Base-by-base conservation (phyloP, 192 early-diverging fungal species). In the Kickxella alabastrina region DNA sequence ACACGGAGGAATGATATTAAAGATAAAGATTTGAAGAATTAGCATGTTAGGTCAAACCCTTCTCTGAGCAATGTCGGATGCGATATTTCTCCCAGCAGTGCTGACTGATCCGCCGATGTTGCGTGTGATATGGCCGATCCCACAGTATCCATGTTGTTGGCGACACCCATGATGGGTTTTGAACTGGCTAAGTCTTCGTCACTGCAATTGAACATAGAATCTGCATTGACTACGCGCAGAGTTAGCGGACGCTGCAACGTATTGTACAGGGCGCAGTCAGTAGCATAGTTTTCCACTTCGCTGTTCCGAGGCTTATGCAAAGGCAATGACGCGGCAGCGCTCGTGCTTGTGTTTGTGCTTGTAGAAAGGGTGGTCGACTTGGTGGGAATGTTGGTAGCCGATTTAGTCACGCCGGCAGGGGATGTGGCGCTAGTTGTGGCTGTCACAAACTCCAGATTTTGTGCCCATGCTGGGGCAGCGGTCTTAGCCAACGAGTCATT, bases 31-130 rank as follows among this genome's bases (percentile, higher is more conserved):
- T n/a, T 34, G 24, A n/a, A 26, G 24, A n/a, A 26, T 24, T 44
- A 44, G 38, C 23, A 15, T 22, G 12, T 23, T 17, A 24, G 15
- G 18, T 60, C 58, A 45, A 60, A 62, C 17, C 44, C 52, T 12
- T 62, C 51, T 8, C 54, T 46, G 6, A 48, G 38, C 27, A 54
- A 40, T 15, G 35, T 52, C 22, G 39, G 23, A 4, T 27, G 36
- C 24, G 29, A 62, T 9, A 23, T 32, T 10, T 52, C 42, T n/a
- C 50, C 59, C 26, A 54, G 27, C 9, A 26, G 36, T 6, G 45
- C 52, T 22, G 60, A 62, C 17, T n/a, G 31, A 23, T 54, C 52
- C 6, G 45, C 46, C 10, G 52, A 55, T 0, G 52, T 55, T 5
- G 39, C 40, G 23, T n/a, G 34, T 1, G 61, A 44, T n/a, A 45